These are phyloP conservation scores for Brettanomyces bruxellensis DNA, from an alignment of 805 yeast genomes.

Conservation along the genomic window DNA sequence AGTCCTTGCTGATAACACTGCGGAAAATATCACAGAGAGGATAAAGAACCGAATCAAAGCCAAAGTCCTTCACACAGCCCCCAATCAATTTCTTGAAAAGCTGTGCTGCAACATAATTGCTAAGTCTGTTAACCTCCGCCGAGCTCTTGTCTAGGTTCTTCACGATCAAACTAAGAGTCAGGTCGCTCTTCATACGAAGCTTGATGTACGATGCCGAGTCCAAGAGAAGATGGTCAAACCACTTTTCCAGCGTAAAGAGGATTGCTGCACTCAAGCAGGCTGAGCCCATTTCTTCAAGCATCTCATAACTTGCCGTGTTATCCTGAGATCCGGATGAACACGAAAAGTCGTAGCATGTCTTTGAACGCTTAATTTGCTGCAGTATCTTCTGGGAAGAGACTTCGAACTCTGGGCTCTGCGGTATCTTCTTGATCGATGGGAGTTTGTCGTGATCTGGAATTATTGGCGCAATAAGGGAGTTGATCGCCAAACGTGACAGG, in stretches of 20 bases:
- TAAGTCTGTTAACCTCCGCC: conserved; percentile 26
- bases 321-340: conserved; percentile 1
- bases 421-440: conserved; percentile 18
- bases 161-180: conserved; percentile 35
- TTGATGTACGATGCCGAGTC: conserved; percentile 44
- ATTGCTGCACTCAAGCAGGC: conserved; percentile 45
- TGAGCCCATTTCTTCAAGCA: conserved; percentile 50
- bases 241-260: conserved; percentile 55
- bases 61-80: conserved; percentile 68
- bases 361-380: conserved; percentile 48
- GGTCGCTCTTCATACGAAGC: conserved; percentile 27
- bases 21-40: conserved; percentile 64
- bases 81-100: conserved; percentile 55
- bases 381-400: conserved; percentile 24
- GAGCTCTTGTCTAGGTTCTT: conserved; percentile 36
- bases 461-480: conserved; percentile 35
- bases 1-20: conserved; percentile 49
- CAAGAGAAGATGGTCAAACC: conserved; percentile 43
- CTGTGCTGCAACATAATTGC: conserved; percentile 44
- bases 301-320: conserved; percentile 23
- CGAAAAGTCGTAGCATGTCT: conserved; percentile 45
- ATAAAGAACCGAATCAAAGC: conserved; percentile 60
- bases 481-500: conserved; percentile 36
- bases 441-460: conserved; percentile 14
- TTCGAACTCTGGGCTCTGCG: conserved; percentile 18